These are phyloP conservation scores for Chaetomiaceae sp. DNA, from an alignment of 2,329 filamentous ascomycete species.

Conservation along the genomic window DNA sequence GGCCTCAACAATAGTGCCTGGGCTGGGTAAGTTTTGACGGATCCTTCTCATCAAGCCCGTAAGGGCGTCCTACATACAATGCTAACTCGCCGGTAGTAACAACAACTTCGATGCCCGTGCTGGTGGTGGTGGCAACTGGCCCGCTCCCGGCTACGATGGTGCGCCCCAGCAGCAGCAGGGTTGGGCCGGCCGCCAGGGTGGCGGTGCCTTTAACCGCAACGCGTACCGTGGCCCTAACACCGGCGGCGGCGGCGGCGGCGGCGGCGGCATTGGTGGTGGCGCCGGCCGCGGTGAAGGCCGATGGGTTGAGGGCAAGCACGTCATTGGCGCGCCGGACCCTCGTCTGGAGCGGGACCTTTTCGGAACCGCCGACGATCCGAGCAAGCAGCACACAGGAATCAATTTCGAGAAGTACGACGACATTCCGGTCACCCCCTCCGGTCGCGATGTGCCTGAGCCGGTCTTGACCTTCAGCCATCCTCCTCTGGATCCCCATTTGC, in stretches of 20 bases:
- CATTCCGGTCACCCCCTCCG: slow-evolving; percentile 96
- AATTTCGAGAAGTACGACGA: slow-evolving; percentile 99
- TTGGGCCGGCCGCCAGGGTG: slow-evolving; percentile 26
- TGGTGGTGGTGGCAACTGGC: slow-evolving; percentile 17
- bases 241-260: slow-evolving; percentile 45
- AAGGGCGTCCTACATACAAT: not conserved
- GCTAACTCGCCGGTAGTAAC: slow-evolving; percentile 35
- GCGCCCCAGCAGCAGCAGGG: slow-evolving; percentile 11
- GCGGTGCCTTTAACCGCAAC: slow-evolving; percentile 55
- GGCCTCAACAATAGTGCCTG: slow-evolving; percentile 62
- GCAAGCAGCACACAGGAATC: slow-evolving; percentile 96
- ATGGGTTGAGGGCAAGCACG: slow-evolving; percentile 96
- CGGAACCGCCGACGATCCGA: slow-evolving; percentile 82
- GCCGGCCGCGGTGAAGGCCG: slow-evolving; percentile 90
- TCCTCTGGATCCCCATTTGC: slow-evolving; percentile 88
- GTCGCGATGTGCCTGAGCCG: slow-evolving; percentile 86
- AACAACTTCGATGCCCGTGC: slow-evolving; percentile 42
- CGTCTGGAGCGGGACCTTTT: slow-evolving; percentile 95
- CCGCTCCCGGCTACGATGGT: slow-evolving; percentile 12
- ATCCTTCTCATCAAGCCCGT: not conserved
- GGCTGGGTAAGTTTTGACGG: slow-evolving; percentile 49
- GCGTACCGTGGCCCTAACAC: slow-evolving; percentile 53
- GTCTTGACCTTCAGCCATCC: slow-evolving; percentile 89
- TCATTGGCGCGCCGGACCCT: slow-evolving; percentile 81
- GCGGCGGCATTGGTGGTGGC: slow-evolving; percentile 51